Evolutionary conservation across 108 stramenopile species (phyloP), one percentile per base, ranked within the genome.

Genomic region (Pseudonitzschia pungens): DNA sequence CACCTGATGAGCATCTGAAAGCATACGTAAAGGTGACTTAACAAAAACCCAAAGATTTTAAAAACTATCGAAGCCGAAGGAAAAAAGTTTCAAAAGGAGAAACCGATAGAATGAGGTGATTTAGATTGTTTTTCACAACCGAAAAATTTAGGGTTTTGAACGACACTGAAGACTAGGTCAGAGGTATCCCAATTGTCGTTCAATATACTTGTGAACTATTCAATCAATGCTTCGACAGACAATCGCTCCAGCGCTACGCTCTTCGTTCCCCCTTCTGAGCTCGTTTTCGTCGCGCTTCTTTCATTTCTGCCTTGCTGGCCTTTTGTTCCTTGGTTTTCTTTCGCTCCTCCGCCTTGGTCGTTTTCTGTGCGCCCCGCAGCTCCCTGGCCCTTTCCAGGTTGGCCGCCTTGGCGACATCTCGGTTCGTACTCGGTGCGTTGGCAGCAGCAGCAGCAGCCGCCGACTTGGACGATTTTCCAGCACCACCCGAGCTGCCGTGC

Each of bases 331-430:
- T 85, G 31, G 87, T 93, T 65, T 87, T 84, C 68, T 84, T 77
- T 64, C 81, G 87, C 75, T 91, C 93, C 33, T 84, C 87, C 71
- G 87, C 88, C 71, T 91, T 94, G 24, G 83, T 84, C 64, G 77
- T 71, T 68, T 83, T 21, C 79, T 74, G 78, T 76, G 83, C 71
- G 72, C 64, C 58, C 60, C 55, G 32, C 70, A 64, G 58, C 84
- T 70, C 73, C 75, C 45, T 14, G 73, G 56, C 41, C 69, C 69
- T 75, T 90, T 73, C 31, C 73, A 26, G 57, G 45, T 67, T 40
- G 70, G 52, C 32, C 72, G 67, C 60, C 15, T 79, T 81, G 12
- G 93, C 90, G 7, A 77, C 58, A 45, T 90, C 82, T 33, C 70
- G 68, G 68, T 91, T 93, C 40, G 69, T 72, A 28, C 63, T 33